phyloP scores from a whole-genome alignment of 2,329 filamentous ascomycete genomes.

The Hymenoscyphus scutula region DNA sequence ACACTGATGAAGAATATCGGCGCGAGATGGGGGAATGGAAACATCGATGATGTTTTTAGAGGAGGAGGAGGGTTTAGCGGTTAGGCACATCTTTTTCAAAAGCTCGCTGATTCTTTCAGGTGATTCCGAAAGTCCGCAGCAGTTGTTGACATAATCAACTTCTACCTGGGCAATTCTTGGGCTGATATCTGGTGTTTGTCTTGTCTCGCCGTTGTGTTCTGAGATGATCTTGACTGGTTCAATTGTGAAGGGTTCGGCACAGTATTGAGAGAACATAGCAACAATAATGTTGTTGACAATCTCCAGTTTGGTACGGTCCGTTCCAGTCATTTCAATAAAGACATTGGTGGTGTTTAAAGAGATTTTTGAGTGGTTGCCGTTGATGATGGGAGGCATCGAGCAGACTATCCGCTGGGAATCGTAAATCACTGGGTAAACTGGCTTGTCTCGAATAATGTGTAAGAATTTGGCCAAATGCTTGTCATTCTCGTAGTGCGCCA shows the following conservation, averaged over 20 bases:
- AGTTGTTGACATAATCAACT: conserved; percentile 89
- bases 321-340: conserved; percentile 95
- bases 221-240: conserved; percentile 93
- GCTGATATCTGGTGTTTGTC: conserved; percentile 77
- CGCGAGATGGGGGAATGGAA: conserved; percentile 80
- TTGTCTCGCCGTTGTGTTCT: conserved; percentile 80
- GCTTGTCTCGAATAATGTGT: conserved; percentile 90
- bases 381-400: conserved; percentile 96
- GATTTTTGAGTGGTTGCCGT: conserved; percentile 96
- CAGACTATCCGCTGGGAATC: conserved; percentile 84
- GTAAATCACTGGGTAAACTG: conserved; percentile 93
- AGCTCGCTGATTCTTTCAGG: conserved; percentile 74
- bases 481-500: conserved; percentile 94
- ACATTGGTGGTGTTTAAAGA: conserved; percentile 86
- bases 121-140: conserved; percentile 77
- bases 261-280: conserved; percentile 95
- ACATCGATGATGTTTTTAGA: conserved; percentile 74
- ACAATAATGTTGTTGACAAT: conserved; percentile 95
- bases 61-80: conserved; percentile 70
- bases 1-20: conserved; percentile 92
- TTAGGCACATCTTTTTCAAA: conserved; percentile 84
- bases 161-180: conserved; percentile 77
- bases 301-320: conserved; percentile 93
- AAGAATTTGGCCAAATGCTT: conserved; percentile 87
- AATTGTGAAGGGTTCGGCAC: conserved; percentile 82